These are phyloP conservation scores for Psidium friedrichsthalianum DNA, from an alignment of 345 rosid genomes.

Conservation along the genomic window DNA sequence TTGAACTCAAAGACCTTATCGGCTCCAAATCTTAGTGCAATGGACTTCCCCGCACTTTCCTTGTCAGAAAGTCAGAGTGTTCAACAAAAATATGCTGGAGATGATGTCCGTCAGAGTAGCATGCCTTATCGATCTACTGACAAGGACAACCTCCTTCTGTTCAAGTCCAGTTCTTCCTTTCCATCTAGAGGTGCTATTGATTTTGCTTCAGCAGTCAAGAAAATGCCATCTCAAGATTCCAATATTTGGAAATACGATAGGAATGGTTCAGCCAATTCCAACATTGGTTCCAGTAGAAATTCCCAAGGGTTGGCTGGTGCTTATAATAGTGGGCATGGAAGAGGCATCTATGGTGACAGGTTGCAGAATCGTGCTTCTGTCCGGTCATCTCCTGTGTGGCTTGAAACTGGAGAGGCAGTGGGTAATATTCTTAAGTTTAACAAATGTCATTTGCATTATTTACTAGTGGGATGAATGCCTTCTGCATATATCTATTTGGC, in stretches of 20 bases:
- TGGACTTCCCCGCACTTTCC: constrained; percentile 85
- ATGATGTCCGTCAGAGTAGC: constrained; percentile 55
- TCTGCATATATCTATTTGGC: constrained; percentile 23
- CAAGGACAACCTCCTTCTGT: constrained; percentile 64
- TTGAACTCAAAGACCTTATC: constrained; percentile 51
- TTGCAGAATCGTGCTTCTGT: constrained; percentile 50
- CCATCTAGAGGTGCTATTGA: constrained; percentile 54
- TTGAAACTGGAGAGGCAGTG: constrained; percentile 98
- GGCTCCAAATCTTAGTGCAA: constrained; percentile 59
- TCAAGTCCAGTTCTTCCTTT: constrained; percentile 48
- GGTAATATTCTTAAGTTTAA: constrained; percentile 50
- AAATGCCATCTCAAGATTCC: constrained; percentile 74
- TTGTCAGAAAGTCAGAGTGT: constrained; percentile 44
- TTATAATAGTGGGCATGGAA: constrained; percentile 42
- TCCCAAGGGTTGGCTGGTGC: constrained; percentile 30
- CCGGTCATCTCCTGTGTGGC: constrained; percentile 83
- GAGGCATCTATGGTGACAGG: constrained; percentile 48
- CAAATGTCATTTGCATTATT: constrained; percentile 10
- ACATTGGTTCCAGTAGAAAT: constrained; percentile 79
- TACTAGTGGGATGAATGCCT: constrained; percentile 8
- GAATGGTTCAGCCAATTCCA: constrained; percentile 59
- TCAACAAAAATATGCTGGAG: constrained; percentile 52
- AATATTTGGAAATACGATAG: constrained; percentile 80
- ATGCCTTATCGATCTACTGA: constrained; percentile 52
- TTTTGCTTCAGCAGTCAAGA: constrained; percentile 93